These are phyloP conservation scores for Globisporangium canariense DNA, from an alignment of 352 stramenopile species.

Conservation along the genomic window DNA sequence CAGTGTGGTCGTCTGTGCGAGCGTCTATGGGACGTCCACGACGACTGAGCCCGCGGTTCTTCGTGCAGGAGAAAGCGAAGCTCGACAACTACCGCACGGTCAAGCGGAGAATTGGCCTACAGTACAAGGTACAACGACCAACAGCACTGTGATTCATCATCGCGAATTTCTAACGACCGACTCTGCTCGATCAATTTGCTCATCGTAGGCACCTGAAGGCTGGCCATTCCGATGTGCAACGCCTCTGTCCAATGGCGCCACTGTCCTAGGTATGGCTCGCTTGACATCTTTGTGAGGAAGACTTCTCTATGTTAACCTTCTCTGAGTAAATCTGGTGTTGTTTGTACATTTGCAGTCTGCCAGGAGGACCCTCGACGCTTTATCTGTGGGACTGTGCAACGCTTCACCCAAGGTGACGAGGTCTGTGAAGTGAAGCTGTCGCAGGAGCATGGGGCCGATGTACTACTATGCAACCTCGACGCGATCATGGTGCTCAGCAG, in stretches of 20 bases:
- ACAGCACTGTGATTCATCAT: background rate
- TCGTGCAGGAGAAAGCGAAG: conserved; percentile 66
- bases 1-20: conserved; percentile 76
- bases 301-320: background rate
- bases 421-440: conserved; percentile 33
- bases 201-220: conserved; percentile 5
- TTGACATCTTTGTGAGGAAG: background rate
- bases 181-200: background rate
- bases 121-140: conserved; percentile 9
- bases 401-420: conserved; percentile 21
- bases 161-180: background rate
- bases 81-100: conserved; percentile 52
- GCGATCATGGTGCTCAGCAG: conserved; percentile 52
- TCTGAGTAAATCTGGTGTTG: background rate
- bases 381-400: conserved; percentile 31
- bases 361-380: conserved; percentile 36
- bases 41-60: conserved; percentile 62
- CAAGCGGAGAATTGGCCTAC: conserved; percentile 24
- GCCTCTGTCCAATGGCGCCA: conserved; percentile 20
- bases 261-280: conserved; percentile 30
- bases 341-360: conserved; percentile 24
- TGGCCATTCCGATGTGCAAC: conserved; percentile 16
- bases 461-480: conserved; percentile 36
- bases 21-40: conserved; percentile 70
- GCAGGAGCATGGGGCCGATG: conserved; percentile 24